Evolutionary conservation across 495 filamentous ascomycete genomes (phyloP).

Genomic region (Lasiosphaeria hispida): DNA sequence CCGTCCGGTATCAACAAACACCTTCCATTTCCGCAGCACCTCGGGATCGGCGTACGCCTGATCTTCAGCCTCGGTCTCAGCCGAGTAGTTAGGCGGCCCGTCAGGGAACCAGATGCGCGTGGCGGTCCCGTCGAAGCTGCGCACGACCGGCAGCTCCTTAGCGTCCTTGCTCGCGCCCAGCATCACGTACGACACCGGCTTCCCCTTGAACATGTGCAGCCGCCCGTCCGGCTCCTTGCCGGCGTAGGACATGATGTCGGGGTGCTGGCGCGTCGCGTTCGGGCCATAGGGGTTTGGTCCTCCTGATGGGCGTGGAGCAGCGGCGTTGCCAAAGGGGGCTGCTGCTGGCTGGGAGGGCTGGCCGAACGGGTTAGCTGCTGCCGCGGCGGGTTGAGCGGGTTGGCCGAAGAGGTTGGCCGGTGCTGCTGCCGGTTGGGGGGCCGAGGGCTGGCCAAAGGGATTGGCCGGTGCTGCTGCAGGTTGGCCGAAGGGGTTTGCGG

Average conservation of each 20-base stretch:
- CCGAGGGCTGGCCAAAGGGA: slow-evolving; percentile 1
- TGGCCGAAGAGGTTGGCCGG: slow-evolving; percentile 18
- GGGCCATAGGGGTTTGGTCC: slow-evolving; percentile 40
- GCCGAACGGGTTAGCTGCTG: slow-evolving; percentile 11
- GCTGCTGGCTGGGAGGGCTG: slow-evolving; percentile 11
- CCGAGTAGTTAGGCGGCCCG: slow-evolving; percentile 60
- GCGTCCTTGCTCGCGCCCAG: slow-evolving; percentile 15
- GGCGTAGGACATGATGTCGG: slow-evolving; percentile 38
- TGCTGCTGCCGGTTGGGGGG: neutral
- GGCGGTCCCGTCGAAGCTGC: slow-evolving; percentile 40
- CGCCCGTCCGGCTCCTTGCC: slow-evolving; percentile 27
- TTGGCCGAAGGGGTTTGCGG: slow-evolving; percentile 39
- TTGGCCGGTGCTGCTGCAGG: slow-evolving; percentile 16
- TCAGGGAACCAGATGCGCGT: slow-evolving; percentile 67
- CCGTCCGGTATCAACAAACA: slow-evolving; percentile 56
- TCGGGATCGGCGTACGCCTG: slow-evolving; percentile 42
- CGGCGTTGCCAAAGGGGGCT: slow-evolving; percentile 17
- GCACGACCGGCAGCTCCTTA: slow-evolving; percentile 33
- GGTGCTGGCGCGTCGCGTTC: slow-evolving; percentile 41
- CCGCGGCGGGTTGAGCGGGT: neutral
- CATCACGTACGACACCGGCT: slow-evolving; percentile 37
- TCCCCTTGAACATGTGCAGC: slow-evolving; percentile 42
- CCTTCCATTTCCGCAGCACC: slow-evolving; percentile 56
- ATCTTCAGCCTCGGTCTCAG: slow-evolving; percentile 51
- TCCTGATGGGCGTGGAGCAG: neutral